phyloP scores from a whole-genome alignment of 2,329 filamentous ascomycete genomes.

The Alternaria metachromatica region DNA sequence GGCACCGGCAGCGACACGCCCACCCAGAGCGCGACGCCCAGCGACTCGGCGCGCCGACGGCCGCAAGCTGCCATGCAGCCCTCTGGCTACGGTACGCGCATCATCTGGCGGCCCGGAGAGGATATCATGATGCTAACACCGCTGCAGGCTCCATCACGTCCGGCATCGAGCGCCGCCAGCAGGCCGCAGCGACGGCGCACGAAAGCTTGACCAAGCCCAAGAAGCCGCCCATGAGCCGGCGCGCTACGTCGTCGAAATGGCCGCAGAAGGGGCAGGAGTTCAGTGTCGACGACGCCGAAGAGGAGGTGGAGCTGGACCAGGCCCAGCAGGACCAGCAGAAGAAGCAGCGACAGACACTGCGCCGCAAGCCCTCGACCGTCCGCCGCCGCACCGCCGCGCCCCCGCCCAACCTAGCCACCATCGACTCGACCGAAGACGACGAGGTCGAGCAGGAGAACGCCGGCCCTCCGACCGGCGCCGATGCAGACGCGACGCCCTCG shows the following conservation, averaged over 20 bases:
- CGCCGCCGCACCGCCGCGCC: slow-evolving; percentile 57
- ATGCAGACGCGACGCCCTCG: slow-evolving; percentile 36
- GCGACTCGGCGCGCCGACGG: slow-evolving; percentile 41
- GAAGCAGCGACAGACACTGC: slow-evolving; percentile 46
- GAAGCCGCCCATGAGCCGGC: slow-evolving; percentile 76
- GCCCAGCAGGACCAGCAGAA: slow-evolving; percentile 44
- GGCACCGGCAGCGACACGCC: slow-evolving; percentile 31
- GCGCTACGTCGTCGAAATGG: slow-evolving; percentile 74
- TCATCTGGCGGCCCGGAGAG: neutral
- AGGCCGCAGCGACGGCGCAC: slow-evolving; percentile 23
- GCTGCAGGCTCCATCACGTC: slow-evolving; percentile 45
- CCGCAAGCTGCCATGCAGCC: slow-evolving; percentile 35
- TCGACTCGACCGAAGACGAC: slow-evolving; percentile 59
- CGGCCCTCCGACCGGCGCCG: slow-evolving; percentile 30
- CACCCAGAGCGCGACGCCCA: slow-evolving; percentile 22
- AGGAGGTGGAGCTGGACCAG: slow-evolving; percentile 77
- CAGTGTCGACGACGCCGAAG: slow-evolving; percentile 85
- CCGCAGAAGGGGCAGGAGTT: slow-evolving; percentile 86
- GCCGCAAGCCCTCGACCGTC: slow-evolving; percentile 60
- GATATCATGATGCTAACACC: slow-evolving; percentile 9
- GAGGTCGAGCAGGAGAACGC: slow-evolving; percentile 49
- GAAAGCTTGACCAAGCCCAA: slow-evolving; percentile 55
- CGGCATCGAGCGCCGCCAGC: slow-evolving; percentile 39
- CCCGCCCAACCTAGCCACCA: slow-evolving; percentile 54
- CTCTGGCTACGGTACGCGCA: slow-evolving; percentile 44